Evolutionary conservation across 208 protist genomes (phyloP), one percentile per base, ranked within the genome.

Genomic region (Trichomonas vaginalis): DNA sequence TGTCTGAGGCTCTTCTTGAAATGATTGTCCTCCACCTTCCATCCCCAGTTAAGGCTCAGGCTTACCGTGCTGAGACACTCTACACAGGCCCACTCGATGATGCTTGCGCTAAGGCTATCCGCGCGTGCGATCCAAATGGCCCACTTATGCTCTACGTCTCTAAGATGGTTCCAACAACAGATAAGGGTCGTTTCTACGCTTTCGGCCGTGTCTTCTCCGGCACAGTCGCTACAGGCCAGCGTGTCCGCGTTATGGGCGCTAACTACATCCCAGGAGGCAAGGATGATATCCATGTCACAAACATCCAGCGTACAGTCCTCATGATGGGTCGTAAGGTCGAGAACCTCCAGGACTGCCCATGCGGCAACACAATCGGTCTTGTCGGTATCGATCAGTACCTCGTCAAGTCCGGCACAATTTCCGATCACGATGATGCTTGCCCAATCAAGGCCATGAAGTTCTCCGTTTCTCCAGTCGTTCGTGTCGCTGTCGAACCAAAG

Each of bases 351-450:
- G 98, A 99, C 96, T 98, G 98, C 96, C 99, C 99, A 90, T 99
- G 98, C 97, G 99, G 99, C 97, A 99, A 99, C 98, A 99, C 98
- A 95, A 96, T 98, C 96, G 98, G 98, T 97, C 97, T 99, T 23
- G 98, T 99, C 86, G 99, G 99, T 97, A 98, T 99, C 39, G 99
- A 99, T 97, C 98, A 99, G 97, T 99, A 98, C 97, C 97, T 99
- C 86, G 96, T 99, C 96, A 99, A 99, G 98, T 98, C 98, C 95
- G 99, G 98, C 96, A 99, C 99, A 96, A 98, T 99, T 96, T 98
- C 98, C 79, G 97, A 97, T 70, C 97, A 97, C 87, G 32, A 97
- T 45, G 95, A 96, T 49, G 97, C 98, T n/a, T 97, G 98, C 97
- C 97, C 97, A 96, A 98, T 99, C 96, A 96, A 96, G n/a, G 97